Evolutionary conservation across 164 flowering plant genomes (phyloP).

Genomic region (Platanus orientalis): DNA sequence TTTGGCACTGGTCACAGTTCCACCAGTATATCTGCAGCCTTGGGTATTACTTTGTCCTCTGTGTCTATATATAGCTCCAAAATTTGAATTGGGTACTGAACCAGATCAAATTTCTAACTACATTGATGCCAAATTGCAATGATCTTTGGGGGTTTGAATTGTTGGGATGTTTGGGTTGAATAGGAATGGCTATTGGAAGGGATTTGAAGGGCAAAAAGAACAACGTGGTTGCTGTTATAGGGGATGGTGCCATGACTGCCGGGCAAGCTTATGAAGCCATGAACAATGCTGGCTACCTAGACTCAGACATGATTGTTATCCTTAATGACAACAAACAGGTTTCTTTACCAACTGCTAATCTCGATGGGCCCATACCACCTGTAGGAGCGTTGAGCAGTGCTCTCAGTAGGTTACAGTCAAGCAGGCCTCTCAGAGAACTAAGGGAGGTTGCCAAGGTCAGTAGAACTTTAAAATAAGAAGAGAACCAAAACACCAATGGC

Average conservation of each 20-base stretch:
- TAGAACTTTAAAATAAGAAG: not conserved
- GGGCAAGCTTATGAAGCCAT: conserved; percentile 99
- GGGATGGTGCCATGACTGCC: conserved; percentile 99
- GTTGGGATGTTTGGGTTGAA: conserved; percentile 13
- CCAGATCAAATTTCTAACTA: not conserved
- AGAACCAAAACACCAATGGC: not conserved
- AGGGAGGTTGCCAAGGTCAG: conserved; percentile 95
- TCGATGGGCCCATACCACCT: conserved; percentile 91
- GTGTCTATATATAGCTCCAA: not conserved
- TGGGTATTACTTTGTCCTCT: conserved; percentile 45
- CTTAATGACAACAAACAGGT: conserved; percentile 97
- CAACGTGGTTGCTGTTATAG: conserved; percentile 83
- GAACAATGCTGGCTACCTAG: conserved; percentile 98
- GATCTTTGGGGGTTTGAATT: not conserved
- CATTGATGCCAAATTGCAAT: not conserved
- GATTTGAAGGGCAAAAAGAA: conserved; percentile 82
- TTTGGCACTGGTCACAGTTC: conserved; percentile 98
- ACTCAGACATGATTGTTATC: conserved; percentile 93
- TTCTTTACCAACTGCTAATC: conserved; percentile 86
- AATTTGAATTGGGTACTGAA: too few species aligned
- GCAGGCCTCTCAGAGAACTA: conserved; percentile 86
- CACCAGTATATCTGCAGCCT: conserved; percentile 88
- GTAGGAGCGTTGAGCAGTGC: conserved; percentile 98
- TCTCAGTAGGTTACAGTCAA: conserved; percentile 87
- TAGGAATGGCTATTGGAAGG: conserved; percentile 99